Base-by-base conservation (phyloP, 2,329 filamentous ascomycete genomes). In the Daldinia sp. region DNA sequence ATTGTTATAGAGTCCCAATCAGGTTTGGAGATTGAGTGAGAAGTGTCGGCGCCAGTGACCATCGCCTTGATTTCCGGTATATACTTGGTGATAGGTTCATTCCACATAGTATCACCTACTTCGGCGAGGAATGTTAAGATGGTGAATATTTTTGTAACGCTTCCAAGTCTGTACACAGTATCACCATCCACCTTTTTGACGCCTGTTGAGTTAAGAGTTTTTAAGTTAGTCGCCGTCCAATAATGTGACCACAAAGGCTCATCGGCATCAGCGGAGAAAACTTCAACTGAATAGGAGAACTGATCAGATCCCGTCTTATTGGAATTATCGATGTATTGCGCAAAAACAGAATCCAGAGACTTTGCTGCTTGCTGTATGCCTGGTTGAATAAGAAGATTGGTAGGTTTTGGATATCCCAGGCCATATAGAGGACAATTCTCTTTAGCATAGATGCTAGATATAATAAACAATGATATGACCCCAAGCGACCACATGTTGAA, bases 41-140 rank as follows among this genome's bases (percentile, higher is more conserved):
- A 72, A n/a, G 44, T 66, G 23, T 72, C 72, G 2, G 28, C 53
- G 1, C 55, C 65, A 7, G 54, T 46, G 7, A 65, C 60, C 67
- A 74, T 63, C 2, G 61, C 73, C n/a, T 72, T 72, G 13, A 83
- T 72, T 60, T 82, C 80, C 2, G 81, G 79, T 2, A 83, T 71
- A 56, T 79, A 79, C 13, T 81, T 80, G 1, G 78, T 78, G 12
- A 83, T 74, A 2, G 80, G 80, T 4, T 82, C 79, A 58, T 79
- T 79, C 74, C 78, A 80, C 37, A 78, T 70, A 0, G 67, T 55
- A 13, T 77, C 76, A 5, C 76, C 77, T 3, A 68, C 75, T 58
- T 78, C 74, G n/a, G 67, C 54, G 2, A 78, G 71, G 44, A 77
- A 78, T 2, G 75, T 77, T 56, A 77, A 41, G n/a, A 78, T 75